Conservation (phyloP, 2,329 filamentous ascomycete species). For the Bipolaris zeicola region DNA sequence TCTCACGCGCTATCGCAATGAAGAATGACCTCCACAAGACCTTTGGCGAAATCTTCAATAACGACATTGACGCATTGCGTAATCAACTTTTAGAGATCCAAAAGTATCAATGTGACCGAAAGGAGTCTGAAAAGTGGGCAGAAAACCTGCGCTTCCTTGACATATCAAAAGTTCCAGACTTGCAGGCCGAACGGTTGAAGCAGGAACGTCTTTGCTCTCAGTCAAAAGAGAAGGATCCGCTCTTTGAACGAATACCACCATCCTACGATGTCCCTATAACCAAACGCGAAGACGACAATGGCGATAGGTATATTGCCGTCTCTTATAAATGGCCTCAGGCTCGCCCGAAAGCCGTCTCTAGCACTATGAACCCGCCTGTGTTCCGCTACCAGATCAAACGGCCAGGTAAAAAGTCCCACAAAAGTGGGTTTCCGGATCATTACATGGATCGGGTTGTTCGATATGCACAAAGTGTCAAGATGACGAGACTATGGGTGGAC, state of each 20-base stretch:
- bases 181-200: background rate
- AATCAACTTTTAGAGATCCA: constrained; percentile 24
- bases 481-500: constrained; percentile 25
- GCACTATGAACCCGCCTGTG: background rate
- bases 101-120: constrained; percentile 9
- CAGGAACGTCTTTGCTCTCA: background rate
- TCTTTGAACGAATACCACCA: background rate
- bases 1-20: constrained; percentile 5
- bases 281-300: constrained; percentile 3
- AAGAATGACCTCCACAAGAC: constrained; percentile 23
- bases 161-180: constrained; percentile 17
- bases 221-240: background rate
- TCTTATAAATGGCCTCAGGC: constrained; percentile 21
- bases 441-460: constrained; percentile 26
- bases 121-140: constrained; percentile 18
- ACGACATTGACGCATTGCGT: constrained; percentile 13
- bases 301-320: constrained; percentile 21
- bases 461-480: constrained; percentile 15
- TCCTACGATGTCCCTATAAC: background rate
- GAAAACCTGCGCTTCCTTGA: constrained; percentile 19
- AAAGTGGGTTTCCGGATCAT: constrained; percentile 23
- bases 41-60: constrained; percentile 25
- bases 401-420: constrained; percentile 5
- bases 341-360: background rate
- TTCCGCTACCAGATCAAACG: constrained; percentile 19